Base-by-base conservation (phyloP, 1,284 basidiomycete genomes). In the Cutaneotrichosporon arboriforme region DNA sequence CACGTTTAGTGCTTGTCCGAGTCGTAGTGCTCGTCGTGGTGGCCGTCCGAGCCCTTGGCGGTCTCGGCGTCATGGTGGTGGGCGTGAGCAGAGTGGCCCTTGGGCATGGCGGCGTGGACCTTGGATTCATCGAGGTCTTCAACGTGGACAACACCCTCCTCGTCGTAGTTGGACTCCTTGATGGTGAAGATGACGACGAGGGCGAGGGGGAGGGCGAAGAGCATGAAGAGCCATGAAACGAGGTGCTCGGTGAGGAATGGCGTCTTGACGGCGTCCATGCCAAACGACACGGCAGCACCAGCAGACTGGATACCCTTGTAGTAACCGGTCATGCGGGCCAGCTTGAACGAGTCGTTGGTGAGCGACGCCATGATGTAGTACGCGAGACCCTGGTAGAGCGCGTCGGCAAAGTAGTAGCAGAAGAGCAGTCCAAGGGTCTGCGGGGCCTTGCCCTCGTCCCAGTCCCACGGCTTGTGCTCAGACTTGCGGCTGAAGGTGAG, bases 241-340 rank as follows among this genome's bases (percentile, higher is more conserved):
- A 70, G 56, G 51, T 61, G 60, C 51, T 73, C 67, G 40, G 63
- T 68, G 20, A 73, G 52, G 59, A 65, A 70, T 4, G 65, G 61
- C 4, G 69, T 69, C 45, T 58, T 47, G 34, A 77, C 75, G 4
- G 79, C 78, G 64, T 80, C 79, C 78, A 80, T 79, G 23, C 77
- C 79, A 61, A 77, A 80, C 22, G 72, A 75, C 70, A 78, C 35
- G 72, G 66, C 78, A 7, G 68, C 53, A 21, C 78, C 78, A 46
- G 70, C 70, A 12, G 64, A 67, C 54, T 72, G 70, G 23, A 72
- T 58, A 33, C 66, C 72, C 59, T 73, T 76, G 69, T 75, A 73
- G 53, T 70, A 67, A 13, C 74, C 75, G 23, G 69, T 65, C 54
- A 73, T 61, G 23, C 73, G 68, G n/a, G 74, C 73, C 31, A 75